These are phyloP conservation scores for Colletotrichum liaoningense DNA, from an alignment of 2,329 filamentous ascomycete species.

Conservation along the genomic window DNA sequence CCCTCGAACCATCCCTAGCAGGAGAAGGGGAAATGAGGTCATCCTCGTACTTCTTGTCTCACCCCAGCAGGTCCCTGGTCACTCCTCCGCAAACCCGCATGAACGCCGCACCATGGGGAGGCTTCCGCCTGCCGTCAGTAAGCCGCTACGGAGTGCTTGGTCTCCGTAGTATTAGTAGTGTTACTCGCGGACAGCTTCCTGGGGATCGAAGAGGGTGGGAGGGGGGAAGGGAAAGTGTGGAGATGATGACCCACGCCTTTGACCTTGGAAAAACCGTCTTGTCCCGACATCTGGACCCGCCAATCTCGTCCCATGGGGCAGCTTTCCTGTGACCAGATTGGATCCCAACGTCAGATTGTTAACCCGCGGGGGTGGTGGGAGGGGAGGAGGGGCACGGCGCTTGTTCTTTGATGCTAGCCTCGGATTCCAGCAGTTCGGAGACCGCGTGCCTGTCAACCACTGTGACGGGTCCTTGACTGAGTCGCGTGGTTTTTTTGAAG, in stretches of 20 bases:
- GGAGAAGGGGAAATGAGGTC: slow-evolving; percentile 20
- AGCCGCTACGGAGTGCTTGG: neutral
- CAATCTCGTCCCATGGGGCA: slow-evolving; percentile 10
- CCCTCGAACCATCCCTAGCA: neutral
- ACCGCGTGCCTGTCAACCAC: neutral
- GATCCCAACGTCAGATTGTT: slow-evolving; percentile 5
- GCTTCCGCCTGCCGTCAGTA: slow-evolving; percentile 18
- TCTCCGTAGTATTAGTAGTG: neutral
- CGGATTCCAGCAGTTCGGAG: slow-evolving; percentile 16
- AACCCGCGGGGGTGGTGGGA: neutral
- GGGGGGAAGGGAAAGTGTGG: neutral
- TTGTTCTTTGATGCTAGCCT: neutral
- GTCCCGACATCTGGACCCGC: slow-evolving; percentile 6
- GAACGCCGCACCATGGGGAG: slow-evolving; percentile 19
- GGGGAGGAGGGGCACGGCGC: too few relatives aligned
- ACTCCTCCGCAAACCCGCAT: slow-evolving; percentile 33
- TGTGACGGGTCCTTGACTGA: slow-evolving; percentile 2
- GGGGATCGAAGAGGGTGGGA: neutral
- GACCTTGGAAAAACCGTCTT: neutral
- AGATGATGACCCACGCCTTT: neutral
- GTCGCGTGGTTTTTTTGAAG: neutral
- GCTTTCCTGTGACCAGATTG: neutral
- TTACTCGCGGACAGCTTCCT: slow-evolving; percentile 19
- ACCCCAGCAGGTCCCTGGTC: slow-evolving; percentile 26
- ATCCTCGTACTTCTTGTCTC: slow-evolving; percentile 19